Evolutionary conservation across 768 basidiomycete genomes (phyloP).

Genomic region (Psilocybe tampanensis): DNA sequence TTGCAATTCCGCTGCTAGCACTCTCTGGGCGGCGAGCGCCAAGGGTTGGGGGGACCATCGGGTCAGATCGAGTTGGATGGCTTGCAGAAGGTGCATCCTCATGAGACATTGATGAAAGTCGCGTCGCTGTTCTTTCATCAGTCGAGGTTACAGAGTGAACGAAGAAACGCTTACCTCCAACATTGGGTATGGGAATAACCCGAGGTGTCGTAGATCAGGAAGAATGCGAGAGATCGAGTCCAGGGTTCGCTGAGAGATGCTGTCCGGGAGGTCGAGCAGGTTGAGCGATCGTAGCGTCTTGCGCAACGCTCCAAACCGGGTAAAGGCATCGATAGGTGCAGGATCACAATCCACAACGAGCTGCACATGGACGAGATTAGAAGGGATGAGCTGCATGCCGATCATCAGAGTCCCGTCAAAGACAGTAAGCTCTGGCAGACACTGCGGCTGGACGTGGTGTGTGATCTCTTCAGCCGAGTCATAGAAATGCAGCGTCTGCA

Average conservation of each 20-base stretch:
- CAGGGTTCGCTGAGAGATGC: constrained; percentile 21
- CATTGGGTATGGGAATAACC: constrained; percentile 31
- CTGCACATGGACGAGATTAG: constrained; percentile 48
- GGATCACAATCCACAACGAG: constrained; percentile 41
- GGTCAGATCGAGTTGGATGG: constrained; percentile 36
- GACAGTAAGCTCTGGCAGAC: constrained; percentile 40
- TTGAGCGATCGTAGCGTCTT: constrained; percentile 30
- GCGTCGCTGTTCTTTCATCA: constrained; percentile 24
- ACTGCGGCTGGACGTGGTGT: constrained; percentile 6
- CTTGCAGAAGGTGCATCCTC: constrained; percentile 26
- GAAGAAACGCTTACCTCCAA: constrained; percentile 22
- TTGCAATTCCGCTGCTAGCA: constrained; percentile 4
- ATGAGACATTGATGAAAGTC: constrained; percentile 28
- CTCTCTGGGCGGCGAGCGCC: neutral
- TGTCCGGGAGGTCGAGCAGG: constrained; percentile 32
- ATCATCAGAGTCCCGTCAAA: constrained; percentile 50
- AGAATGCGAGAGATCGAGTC: constrained; percentile 21
- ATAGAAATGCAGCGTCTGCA: constrained; percentile 39
- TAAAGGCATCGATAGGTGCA: constrained; percentile 26
- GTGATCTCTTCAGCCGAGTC: constrained; percentile 20
- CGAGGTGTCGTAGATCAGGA: constrained; percentile 29
- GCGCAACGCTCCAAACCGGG: constrained; percentile 25
- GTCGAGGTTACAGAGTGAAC: neutral
- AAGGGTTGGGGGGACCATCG: constrained; percentile 22
- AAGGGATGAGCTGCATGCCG: constrained; percentile 38